Conservation (phyloP, 2,329 filamentous ascomycete genomes). For the Pseudogymnoascus sp. region DNA sequence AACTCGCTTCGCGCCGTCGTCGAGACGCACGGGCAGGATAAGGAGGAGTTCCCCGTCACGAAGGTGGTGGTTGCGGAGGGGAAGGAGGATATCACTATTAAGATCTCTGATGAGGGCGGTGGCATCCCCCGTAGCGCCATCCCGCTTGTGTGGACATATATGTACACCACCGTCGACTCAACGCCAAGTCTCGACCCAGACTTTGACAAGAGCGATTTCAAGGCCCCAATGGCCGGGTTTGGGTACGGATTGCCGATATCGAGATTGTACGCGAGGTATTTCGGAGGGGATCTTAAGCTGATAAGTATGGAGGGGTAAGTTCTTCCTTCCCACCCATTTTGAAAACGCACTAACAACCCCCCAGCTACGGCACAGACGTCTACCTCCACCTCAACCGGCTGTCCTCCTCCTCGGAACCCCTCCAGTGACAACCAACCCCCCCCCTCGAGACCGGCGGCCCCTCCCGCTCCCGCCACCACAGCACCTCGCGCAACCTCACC, state of each 20-base stretch:
- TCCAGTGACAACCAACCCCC: slow-evolving; percentile 78
- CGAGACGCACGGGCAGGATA: slow-evolving; percentile 88
- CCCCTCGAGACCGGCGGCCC: slow-evolving; percentile 11
- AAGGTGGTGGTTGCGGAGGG: slow-evolving; percentile 97
- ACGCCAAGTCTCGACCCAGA: slow-evolving; percentile 93
- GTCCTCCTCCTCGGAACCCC: slow-evolving; percentile 87
- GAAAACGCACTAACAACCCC: slow-evolving; percentile 16
- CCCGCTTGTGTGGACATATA: slow-evolving; percentile 98
- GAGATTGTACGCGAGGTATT: slow-evolving; percentile 89
- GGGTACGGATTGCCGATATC: slow-evolving; percentile 97
- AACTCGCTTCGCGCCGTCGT: slow-evolving; percentile 96
- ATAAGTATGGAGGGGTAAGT: slow-evolving; percentile 98
- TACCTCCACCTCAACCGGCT: slow-evolving; percentile 96
- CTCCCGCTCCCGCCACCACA: slow-evolving; percentile 35
- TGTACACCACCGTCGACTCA: slow-evolving; percentile 98
- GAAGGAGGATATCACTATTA: slow-evolving; percentile 98
- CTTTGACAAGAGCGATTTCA: slow-evolving; percentile 98
- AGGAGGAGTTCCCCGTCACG: slow-evolving; percentile 90
- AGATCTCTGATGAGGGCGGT: slow-evolving; percentile 92
- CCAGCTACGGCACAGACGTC: slow-evolving; percentile 92
- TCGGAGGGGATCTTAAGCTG: slow-evolving; percentile 91
- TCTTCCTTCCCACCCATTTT: not conserved
- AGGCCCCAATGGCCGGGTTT: slow-evolving; percentile 97
- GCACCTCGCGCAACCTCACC: slow-evolving; percentile 57
- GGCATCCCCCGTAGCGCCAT: slow-evolving; percentile 90